phyloP scores from a whole-genome alignment of 1,139 yeast species.

The Hansenula sp. region DNA sequence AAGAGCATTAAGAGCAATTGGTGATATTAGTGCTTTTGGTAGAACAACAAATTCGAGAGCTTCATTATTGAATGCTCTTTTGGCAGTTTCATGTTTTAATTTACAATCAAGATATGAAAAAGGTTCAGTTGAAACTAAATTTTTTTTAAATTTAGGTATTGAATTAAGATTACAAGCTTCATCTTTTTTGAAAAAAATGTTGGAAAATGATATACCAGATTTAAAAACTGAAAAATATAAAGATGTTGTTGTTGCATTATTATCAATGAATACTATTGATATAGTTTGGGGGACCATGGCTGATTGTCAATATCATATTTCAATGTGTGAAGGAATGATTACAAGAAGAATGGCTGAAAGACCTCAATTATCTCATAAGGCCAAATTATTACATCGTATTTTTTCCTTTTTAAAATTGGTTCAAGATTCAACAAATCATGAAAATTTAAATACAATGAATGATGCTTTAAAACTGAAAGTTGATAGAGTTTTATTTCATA shows the following conservation, averaged over 20 bases:
- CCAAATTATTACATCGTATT: constrained; percentile 71
- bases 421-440: constrained; percentile 35
- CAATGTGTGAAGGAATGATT: constrained; percentile 75
- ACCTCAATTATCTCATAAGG: constrained; percentile 69
- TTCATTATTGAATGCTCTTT: constrained; percentile 71
- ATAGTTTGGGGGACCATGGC: constrained; percentile 92
- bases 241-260: constrained; percentile 77
- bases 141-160: constrained; percentile 68
- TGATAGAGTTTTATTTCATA: neutral
- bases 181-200: constrained; percentile 60
- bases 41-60: constrained; percentile 72
- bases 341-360: constrained; percentile 63
- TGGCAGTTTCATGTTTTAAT: constrained; percentile 82
- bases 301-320: constrained; percentile 72
- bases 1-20: constrained; percentile 55
- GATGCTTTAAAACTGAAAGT: constrained; percentile 11
- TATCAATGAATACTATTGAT: constrained; percentile 86
- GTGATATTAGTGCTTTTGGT: constrained; percentile 75
- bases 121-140: constrained; percentile 52
- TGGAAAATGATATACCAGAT: constrained; percentile 33
- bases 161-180: constrained; percentile 74
- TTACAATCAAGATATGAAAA: constrained; percentile 61
- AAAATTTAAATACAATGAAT: constrained; percentile 14
- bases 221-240: constrained; percentile 65
- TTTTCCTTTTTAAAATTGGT: constrained; percentile 71